Percentiles rank a stretch among this genome's conserved stretches.
These are phyloP conservation scores for Hypericum androsaemum DNA, from an alignment of 345 rosid species.

Conservation along the genomic window DNA sequence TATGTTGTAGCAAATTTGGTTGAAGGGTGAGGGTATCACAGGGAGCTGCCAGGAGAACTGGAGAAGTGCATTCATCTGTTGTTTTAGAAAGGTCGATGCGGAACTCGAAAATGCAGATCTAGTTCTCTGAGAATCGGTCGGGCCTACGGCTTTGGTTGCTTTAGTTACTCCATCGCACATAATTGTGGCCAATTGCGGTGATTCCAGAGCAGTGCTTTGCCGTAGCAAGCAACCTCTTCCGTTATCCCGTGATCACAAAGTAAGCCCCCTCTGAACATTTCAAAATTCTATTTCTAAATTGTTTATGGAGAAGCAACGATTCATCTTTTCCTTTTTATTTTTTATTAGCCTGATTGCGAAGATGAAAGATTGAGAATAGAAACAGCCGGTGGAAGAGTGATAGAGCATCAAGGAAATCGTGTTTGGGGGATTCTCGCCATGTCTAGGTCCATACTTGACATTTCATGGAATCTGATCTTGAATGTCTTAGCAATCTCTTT, in stretches of 20 bases:
- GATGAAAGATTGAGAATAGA: conserved; percentile 94
- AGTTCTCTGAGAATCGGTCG: conserved; percentile 84
- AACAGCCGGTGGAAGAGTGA: conserved; percentile 94
- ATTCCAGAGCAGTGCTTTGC: conserved; percentile 87
- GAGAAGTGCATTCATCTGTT: conserved; percentile 60
- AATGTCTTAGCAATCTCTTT: no score
- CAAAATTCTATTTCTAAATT: not conserved
- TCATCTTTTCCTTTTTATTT: conserved; percentile 7
- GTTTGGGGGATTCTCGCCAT: conserved; percentile 96
- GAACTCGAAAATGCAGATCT: conserved; percentile 75
- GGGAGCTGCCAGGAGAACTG: conserved; percentile 67
- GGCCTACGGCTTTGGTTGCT: conserved; percentile 92
- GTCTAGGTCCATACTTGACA: conserved; percentile 66
- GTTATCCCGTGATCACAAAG: conserved; percentile 91
- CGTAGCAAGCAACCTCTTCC: conserved; percentile 92
- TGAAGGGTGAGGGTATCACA: no score
- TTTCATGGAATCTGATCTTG: no score
- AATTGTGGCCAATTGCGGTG: conserved; percentile 88
- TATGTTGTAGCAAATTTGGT: no score
- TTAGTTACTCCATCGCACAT: conserved; percentile 75
- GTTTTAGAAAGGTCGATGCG: conserved; percentile 65
- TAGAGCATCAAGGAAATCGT: conserved; percentile 92
- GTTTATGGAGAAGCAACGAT: conserved; percentile 3
- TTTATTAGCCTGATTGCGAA: conserved; percentile 79
- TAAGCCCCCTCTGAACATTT: conserved; percentile 18